These are phyloP conservation scores for Chlorella sorokiniana DNA, from an alignment of 139 green algal species.

Conservation along the genomic window DNA sequence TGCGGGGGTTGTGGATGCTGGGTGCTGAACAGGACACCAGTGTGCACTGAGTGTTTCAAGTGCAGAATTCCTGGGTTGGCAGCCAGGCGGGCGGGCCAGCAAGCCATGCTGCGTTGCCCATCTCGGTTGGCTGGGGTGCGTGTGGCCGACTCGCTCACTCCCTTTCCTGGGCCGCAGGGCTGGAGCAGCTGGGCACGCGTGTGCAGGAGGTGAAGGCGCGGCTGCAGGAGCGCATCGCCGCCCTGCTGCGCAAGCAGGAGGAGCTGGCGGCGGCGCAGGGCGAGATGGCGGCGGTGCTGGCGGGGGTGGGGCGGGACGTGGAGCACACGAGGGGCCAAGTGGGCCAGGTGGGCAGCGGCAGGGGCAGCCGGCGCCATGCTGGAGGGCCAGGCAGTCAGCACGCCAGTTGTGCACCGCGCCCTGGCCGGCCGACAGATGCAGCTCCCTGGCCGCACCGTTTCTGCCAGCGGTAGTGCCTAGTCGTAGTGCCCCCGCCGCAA, in stretches of 20 bases:
- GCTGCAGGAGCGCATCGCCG: constrained; percentile 43
- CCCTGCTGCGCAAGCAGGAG: constrained; percentile 45
- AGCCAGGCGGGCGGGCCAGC: no score
- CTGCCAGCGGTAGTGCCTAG: no score
- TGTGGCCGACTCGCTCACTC: neutral
- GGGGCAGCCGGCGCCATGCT: neutral
- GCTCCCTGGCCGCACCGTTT: no score
- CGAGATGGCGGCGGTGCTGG: constrained; percentile 41
- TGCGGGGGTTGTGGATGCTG: neutral
- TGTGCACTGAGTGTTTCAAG: no score
- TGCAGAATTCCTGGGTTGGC: no score
- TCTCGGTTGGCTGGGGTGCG: no score
- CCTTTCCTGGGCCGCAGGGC: constrained; percentile 15
- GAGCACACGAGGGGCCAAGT: constrained; percentile 41
- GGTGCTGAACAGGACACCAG: no score
- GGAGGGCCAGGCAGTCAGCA: no score
- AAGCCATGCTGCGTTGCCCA: neutral
- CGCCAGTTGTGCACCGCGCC: neutral
- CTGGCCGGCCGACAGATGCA: neutral
- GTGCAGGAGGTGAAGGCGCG: constrained; percentile 36
- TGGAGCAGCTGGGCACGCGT: constrained; percentile 40
- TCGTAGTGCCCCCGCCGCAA: no score
- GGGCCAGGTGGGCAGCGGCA: constrained; percentile 6
- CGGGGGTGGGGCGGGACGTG: constrained; percentile 42
- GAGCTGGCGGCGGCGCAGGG: constrained; percentile 33